Evolutionary conservation across 306 rosid genomes (phyloP).

Genomic region (Ziziphus jujuba): DNA sequence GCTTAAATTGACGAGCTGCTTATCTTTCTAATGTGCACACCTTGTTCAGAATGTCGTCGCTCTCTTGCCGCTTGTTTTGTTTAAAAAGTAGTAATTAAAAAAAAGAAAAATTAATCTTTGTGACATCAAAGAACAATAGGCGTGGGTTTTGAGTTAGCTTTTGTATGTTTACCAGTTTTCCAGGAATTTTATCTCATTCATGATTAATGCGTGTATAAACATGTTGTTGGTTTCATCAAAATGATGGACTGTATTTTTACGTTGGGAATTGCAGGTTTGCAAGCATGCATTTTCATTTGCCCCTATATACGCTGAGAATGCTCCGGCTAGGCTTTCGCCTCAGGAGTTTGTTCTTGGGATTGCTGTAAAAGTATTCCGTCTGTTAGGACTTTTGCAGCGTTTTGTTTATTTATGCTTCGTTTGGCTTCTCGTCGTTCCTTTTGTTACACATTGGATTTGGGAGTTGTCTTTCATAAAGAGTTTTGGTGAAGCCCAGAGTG

Average conservation of each 20-base stretch:
- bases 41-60: too few relatives aligned
- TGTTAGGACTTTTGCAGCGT: background rate
- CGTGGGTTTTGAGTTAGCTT: too few relatives aligned
- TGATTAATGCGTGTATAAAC: background rate
- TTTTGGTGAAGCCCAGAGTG: constrained; percentile 5
- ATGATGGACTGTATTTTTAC: background rate
- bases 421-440: constrained; percentile 18
- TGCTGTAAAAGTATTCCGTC: constrained; percentile 7
- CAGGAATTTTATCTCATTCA: background rate
- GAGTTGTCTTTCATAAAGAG: constrained; percentile 18
- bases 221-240: background rate
- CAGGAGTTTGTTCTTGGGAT: constrained; percentile 18
- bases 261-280: constrained; percentile 17
- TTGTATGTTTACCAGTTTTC: too few relatives aligned
- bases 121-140: too few relatives aligned
- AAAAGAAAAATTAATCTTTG: too few relatives aligned
- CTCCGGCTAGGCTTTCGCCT: constrained; percentile 21
- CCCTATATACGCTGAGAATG: constrained; percentile 13
- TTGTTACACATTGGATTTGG: constrained; percentile 20
- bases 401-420: background rate
- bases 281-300: constrained; percentile 12
- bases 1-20: too few relatives aligned
- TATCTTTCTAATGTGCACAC: too few relatives aligned
- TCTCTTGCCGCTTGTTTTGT: too few relatives aligned
- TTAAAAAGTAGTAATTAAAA: too few relatives aligned